These are phyloP conservation scores for Flagelloscypha sp. DNA, from an alignment of 768 basidiomycete genomes.

Conservation along the genomic window DNA sequence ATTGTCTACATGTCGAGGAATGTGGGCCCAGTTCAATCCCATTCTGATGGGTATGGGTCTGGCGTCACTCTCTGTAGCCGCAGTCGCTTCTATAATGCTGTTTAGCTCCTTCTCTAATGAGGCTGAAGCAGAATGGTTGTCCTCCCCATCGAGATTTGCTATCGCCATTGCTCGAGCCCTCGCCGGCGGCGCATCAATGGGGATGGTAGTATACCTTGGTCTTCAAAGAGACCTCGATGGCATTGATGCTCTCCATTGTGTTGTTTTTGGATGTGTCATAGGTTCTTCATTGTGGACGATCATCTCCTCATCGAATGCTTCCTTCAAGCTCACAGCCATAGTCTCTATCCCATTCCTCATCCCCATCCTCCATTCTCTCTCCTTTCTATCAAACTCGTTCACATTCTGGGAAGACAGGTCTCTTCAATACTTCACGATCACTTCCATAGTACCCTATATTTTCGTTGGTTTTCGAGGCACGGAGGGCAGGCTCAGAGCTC, in stretches of 20 bases:
- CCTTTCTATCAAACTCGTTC: conserved; percentile 91
- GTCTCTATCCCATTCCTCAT: conserved; percentile 31
- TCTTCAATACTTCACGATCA: conserved; percentile 63
- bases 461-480: conserved; percentile 62
- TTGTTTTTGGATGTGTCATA: conserved; percentile 41
- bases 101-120: too few species aligned
- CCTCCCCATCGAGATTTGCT: too few species aligned
- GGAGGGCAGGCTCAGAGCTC: conserved; percentile 56
- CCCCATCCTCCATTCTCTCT: conserved; percentile 58
- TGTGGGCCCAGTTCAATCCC: conserved; percentile 95
- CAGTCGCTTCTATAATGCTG: conserved; percentile 46
- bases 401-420: conserved; percentile 96
- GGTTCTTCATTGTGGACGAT: conserved; percentile 39
- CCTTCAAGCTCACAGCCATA: conserved; percentile 17
- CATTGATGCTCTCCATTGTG: conserved; percentile 41
- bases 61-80: conserved; percentile 44
- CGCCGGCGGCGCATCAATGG: conserved; percentile 30
- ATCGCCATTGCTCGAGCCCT: too few species aligned
- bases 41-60: conserved; percentile 71
- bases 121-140: too few species aligned
- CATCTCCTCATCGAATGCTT: conserved; percentile 28
- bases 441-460: conserved; percentile 53
- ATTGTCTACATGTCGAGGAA: conserved; percentile 62
- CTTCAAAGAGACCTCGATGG: conserved; percentile 31
- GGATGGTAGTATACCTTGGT: conserved; percentile 23